Percentiles rank a stretch among this genome's conserved stretches.
Conservation (phyloP, 2,329 filamentous ascomycete species). For the Arthrobotrys sinensis region DNA sequence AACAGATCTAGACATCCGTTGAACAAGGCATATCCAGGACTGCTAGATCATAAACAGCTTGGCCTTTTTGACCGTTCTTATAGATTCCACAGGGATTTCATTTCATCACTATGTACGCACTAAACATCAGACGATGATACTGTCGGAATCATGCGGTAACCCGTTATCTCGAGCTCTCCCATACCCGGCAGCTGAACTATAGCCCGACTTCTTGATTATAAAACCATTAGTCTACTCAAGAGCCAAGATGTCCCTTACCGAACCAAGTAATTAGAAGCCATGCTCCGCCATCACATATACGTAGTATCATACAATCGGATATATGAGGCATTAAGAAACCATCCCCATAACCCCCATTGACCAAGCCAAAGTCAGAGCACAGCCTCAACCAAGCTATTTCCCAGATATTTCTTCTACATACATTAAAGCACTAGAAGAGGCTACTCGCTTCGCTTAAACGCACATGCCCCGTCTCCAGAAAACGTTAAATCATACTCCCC, state of each 20-base stretch:
- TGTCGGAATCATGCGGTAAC: too few species aligned
- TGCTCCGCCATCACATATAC: slow-evolving; percentile 4
- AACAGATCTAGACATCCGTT: slow-evolving; percentile 3
- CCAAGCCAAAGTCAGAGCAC: not conserved
- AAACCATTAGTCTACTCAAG: not conserved
- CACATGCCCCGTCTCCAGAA: slow-evolving; percentile 18
- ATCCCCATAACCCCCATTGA: not conserved
- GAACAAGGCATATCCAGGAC: not conserved
- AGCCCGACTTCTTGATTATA: not conserved
- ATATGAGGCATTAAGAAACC: not conserved
- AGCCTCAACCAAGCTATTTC: not conserved
- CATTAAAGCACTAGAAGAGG: not conserved
- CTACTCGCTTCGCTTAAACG: slow-evolving; percentile 14
- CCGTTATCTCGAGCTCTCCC: too few species aligned
- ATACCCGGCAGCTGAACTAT: too few species aligned
- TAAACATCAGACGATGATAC: slow-evolving; percentile 35
- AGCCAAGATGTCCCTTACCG: not conserved
- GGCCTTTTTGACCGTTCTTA: not conserved
- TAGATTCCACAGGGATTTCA: slow-evolving; percentile 2
- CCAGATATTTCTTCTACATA: not conserved
- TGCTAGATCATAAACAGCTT: not conserved
- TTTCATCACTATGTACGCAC: not conserved
- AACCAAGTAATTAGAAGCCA: not conserved
- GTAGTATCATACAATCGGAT: not conserved
- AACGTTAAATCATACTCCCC: slow-evolving; percentile 11